These are phyloP conservation scores for Clathrospora elynae DNA, from an alignment of 2,329 filamentous ascomycete genomes.

Conservation along the genomic window DNA sequence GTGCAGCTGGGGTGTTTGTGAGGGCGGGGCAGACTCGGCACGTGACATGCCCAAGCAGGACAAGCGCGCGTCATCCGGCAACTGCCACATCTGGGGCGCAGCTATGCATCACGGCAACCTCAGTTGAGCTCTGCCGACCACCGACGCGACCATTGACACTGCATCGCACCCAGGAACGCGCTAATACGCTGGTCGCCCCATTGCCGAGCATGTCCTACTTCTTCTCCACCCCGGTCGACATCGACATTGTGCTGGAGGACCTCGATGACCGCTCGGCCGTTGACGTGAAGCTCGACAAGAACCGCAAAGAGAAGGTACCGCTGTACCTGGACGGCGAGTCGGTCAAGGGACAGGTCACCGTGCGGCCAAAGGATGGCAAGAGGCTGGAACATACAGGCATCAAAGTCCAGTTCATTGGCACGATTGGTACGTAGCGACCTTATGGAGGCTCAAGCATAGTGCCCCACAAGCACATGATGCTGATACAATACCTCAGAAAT, in stretches of 20 bases:
- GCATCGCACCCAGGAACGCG: conserved; percentile 23
- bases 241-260: conserved; percentile 97
- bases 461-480: conserved; percentile 12
- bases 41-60: conserved; percentile 14
- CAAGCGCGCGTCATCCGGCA: conserved; percentile 18
- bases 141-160: conserved; percentile 22
- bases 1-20: not conserved
- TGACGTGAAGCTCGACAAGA: conserved; percentile 98
- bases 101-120: conserved; percentile 14
- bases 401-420: conserved; percentile 99
- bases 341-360: conserved; percentile 92
- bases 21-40: conserved; percentile 13
- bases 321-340: conserved; percentile 98
- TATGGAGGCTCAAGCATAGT: not conserved
- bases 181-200: conserved; percentile 6
- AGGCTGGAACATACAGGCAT: conserved; percentile 97
- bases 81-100: conserved; percentile 24
- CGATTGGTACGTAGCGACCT: conserved; percentile 71
- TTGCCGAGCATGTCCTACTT: conserved; percentile 75
- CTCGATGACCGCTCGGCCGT: conserved; percentile 92
- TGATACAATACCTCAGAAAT: conserved; percentile 68
- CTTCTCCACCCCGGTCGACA: conserved; percentile 97
- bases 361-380: conserved; percentile 97
- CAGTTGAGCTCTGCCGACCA: conserved; percentile 23
- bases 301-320: conserved; percentile 92